Evolutionary conservation across 495 filamentous ascomycete genomes (phyloP).

Genomic region (Cudoniella acicularis): DNA sequence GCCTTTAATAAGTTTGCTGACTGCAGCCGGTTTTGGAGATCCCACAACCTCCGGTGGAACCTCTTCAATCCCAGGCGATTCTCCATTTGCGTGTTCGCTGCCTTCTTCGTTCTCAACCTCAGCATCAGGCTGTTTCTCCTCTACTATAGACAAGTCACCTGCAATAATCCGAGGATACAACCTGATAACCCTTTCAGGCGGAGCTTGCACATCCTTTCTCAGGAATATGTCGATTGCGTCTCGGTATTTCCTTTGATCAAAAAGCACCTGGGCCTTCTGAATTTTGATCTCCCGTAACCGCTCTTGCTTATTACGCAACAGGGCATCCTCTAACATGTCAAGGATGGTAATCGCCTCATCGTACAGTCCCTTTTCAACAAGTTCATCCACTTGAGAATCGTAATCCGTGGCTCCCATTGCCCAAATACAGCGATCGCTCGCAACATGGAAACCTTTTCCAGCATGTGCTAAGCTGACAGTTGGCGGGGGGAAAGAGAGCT

Average conservation of each 20-base stretch:
- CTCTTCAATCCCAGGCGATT: constrained; percentile 6
- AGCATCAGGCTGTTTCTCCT: constrained; percentile 34
- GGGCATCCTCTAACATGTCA: constrained; percentile 84
- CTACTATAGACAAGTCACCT: constrained; percentile 64
- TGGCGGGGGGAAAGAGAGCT: constrained; percentile 89
- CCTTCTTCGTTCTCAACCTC: constrained; percentile 48
- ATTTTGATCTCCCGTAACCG: constrained; percentile 80
- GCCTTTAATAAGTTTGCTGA: constrained; percentile 49
- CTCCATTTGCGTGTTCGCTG: constrained; percentile 37
- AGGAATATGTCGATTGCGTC: constrained; percentile 91
- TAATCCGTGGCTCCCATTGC: constrained; percentile 93
- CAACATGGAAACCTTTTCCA: constrained; percentile 88
- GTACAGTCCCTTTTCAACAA: constrained; percentile 69
- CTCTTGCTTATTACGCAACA: constrained; percentile 78
- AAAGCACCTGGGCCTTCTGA: constrained; percentile 82
- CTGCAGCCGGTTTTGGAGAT: constrained; percentile 39
- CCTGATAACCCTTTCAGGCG: constrained; percentile 82
- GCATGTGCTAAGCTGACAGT: constrained; percentile 90
- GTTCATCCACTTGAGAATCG: constrained; percentile 81
- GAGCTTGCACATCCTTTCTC: constrained; percentile 65
- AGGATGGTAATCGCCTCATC: constrained; percentile 93
- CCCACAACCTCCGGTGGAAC: constrained; percentile 32
- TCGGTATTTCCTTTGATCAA: constrained; percentile 75
- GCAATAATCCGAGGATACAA: constrained; percentile 82
- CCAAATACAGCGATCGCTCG: constrained; percentile 88